Base-by-base conservation (phyloP, 176 grass and related monocot species). In the Metroxylon sagu region DNA sequence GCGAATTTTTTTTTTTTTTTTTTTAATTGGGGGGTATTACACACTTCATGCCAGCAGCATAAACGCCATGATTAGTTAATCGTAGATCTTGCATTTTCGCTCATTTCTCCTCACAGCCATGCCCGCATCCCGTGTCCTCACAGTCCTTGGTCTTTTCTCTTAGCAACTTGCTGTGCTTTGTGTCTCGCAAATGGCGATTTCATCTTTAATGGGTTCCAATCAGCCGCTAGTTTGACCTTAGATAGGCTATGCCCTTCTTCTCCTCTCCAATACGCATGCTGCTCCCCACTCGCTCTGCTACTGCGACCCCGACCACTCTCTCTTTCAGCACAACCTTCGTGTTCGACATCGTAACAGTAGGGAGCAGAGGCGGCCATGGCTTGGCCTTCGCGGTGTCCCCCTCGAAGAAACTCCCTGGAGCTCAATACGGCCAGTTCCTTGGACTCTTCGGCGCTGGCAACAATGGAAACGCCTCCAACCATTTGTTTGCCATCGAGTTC, bases 311-410 rank as follows among this genome's bases (percentile, higher is more conserved):
- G 16, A 7, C 25, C 15, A 27, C 64, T 0, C 16, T 16, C 26
- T 67, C 64, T 3, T 67, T 67, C 50, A 67, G 26, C 12, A 54
- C 64, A 0, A 35, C 25, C 17, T 67, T 67, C 26, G 50, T 67
- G 5, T 35, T 67, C 26, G 50, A 67, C 17, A 67, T 67, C 26
- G 6, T 67, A 17, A 67, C 50, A 15, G 50, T 31, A 19, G 14
- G 18, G 5, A 50, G 49, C 50, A 5, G 1, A 0, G 64, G 64
- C 25, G 64, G 64, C 3, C 1, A 29, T 19, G 64, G 50, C 64
- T 6, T 67, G 26, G 26, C 64, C 26, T 67, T 54, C 35, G 35
- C 7, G 2, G 7, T 43, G 35, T 7, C 35, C 8, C 35, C 35
- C 0, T 12, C 8, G 3, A 43, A 43, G 35, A 43, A 6, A 12